Conservation (phyloP, 2,329 filamentous ascomycete genomes). For the Cladobotryum mycophilum region DNA sequence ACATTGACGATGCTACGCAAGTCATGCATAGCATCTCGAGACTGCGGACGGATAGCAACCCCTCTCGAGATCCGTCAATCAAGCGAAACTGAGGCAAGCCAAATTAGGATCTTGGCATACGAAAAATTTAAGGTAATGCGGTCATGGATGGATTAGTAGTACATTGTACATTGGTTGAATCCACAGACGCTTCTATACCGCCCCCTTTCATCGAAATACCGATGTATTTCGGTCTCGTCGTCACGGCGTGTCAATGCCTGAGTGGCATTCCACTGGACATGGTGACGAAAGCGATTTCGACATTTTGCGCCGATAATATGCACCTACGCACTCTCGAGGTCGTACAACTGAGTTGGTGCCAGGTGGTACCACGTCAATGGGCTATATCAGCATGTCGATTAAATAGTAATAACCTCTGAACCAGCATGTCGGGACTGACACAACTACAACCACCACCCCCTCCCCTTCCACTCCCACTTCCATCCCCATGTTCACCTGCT, state of each 20-base stretch:
- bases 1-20: conserved; percentile 1
- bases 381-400: background rate
- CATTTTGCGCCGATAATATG: background rate
- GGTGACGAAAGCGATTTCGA: background rate
- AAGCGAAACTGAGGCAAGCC: background rate
- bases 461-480: background rate
- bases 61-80: conserved; percentile 1
- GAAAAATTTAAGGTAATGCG: too few species aligned
- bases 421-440: background rate
- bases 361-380: background rate
- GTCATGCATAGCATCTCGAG: conserved; percentile 7
- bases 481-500: background rate
- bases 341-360: background rate
- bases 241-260: background rate
- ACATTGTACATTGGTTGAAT: background rate
- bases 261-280: background rate
- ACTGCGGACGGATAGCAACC: background rate
- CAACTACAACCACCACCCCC: background rate
- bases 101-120: conserved; percentile 1
- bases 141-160: too few species aligned
- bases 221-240: background rate
- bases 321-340: background rate
- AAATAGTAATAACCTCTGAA: background rate
- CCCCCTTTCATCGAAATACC: background rate
- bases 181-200: background rate